phyloP scores from a whole-genome alignment of 2,329 filamentous ascomycete species.

The Scleromitrula shiraiana region DNA sequence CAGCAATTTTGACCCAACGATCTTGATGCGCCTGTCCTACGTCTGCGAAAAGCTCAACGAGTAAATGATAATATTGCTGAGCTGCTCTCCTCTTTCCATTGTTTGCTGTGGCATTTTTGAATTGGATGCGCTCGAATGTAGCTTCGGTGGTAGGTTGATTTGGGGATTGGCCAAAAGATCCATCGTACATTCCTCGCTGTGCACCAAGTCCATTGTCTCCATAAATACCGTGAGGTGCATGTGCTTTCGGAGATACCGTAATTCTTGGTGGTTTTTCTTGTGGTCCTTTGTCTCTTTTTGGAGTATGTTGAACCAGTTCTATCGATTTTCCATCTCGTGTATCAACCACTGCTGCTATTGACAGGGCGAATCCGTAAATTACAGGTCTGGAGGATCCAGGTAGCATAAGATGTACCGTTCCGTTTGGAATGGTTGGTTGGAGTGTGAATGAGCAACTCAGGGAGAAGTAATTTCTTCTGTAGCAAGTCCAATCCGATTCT shows the following conservation, averaged over 20 bases:
- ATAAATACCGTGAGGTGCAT: constrained; percentile 21
- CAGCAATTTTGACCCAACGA: constrained; percentile 51
- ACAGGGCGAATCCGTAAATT: constrained; percentile 56
- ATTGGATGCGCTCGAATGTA: constrained; percentile 65
- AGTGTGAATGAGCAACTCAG: constrained; percentile 57
- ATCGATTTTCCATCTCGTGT: constrained; percentile 53
- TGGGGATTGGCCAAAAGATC: constrained; percentile 20
- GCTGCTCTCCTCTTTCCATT: constrained; percentile 66
- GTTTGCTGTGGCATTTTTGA: constrained; percentile 67
- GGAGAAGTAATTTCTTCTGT: constrained; percentile 65
- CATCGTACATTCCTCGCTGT: constrained; percentile 16
- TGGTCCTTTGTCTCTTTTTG: constrained; percentile 64
- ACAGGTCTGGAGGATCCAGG: constrained; percentile 14
- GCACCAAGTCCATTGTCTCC: constrained; percentile 19
- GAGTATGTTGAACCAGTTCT: constrained; percentile 68
- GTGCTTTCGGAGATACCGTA: constrained; percentile 27
- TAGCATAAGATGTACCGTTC: constrained; percentile 33
- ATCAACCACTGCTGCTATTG: constrained; percentile 59
- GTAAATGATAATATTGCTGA: constrained; percentile 65
- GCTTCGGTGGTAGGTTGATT: constrained; percentile 26
- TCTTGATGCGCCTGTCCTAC: constrained; percentile 32
- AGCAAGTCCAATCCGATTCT: constrained; percentile 66
- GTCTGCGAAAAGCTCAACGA: constrained; percentile 59
- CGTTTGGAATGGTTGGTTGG: constrained; percentile 35
- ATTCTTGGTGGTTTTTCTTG: constrained; percentile 51